Conservation (phyloP, 805 yeast genomes). For the Ogataea wickerhamii region DNA sequence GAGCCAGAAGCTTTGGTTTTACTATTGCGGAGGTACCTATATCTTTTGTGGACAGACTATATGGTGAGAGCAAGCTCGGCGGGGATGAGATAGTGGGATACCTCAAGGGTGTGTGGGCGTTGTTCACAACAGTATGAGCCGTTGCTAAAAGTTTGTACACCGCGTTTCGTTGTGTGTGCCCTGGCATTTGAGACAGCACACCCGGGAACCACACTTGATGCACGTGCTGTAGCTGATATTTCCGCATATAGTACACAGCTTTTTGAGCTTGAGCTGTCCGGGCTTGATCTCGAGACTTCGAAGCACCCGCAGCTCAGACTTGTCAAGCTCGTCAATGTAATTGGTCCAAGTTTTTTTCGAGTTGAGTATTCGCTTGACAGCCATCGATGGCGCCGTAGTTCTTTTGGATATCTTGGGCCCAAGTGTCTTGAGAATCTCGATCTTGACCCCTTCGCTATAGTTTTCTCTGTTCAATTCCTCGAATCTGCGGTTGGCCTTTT, state of each 20-base stretch:
- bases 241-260: slow-evolving; percentile 45
- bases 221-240: slow-evolving; percentile 40
- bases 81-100: slow-evolving; percentile 79
- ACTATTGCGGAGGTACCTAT: slow-evolving; percentile 77
- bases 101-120: slow-evolving; percentile 70
- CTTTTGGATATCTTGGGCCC: slow-evolving; percentile 19
- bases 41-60: slow-evolving; percentile 71
- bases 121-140: slow-evolving; percentile 55
- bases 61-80: slow-evolving; percentile 76
- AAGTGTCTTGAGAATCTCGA: slow-evolving; percentile 37
- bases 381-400: slow-evolving; percentile 27
- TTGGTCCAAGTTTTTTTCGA: slow-evolving; percentile 40
- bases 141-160: slow-evolving; percentile 33
- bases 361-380: slow-evolving; percentile 36
- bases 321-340: slow-evolving; percentile 41
- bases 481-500: slow-evolving; percentile 36
- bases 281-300: slow-evolving; percentile 31
- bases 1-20: slow-evolving; percentile 72
- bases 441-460: slow-evolving; percentile 35
- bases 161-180: slow-evolving; percentile 42
- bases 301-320: slow-evolving; percentile 31
- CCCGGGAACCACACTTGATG: slow-evolving; percentile 38
- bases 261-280: slow-evolving; percentile 34
- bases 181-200: slow-evolving; percentile 40
- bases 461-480: slow-evolving; percentile 42